phyloP scores from a whole-genome alignment of 106 monocot genomes.

The Xerophyta viscosa region DNA sequence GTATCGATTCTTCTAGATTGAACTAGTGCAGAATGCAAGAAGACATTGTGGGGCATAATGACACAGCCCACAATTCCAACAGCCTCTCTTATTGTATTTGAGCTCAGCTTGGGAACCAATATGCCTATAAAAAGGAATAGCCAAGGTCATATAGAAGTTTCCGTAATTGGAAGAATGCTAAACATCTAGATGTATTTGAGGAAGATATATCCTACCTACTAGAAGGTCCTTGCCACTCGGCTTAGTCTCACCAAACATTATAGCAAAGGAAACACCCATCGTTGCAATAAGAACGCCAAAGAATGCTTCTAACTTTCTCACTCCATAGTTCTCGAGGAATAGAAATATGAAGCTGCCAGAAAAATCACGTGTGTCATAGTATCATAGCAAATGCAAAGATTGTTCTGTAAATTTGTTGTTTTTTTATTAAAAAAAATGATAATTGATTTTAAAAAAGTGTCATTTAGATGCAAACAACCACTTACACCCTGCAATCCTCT shows the following conservation, averaged over 20 bases:
- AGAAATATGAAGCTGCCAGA: constrained; percentile 59
- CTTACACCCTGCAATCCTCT: no score
- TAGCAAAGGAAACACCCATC: constrained; percentile 71
- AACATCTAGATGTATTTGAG: no score
- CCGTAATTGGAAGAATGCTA: neutral
- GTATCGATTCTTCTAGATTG: constrained; percentile 68
- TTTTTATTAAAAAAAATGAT: no score
- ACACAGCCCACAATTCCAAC: constrained; percentile 74
- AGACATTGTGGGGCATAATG: constrained; percentile 92
- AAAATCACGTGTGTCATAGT: neutral
- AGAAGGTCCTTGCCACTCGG: constrained; percentile 62
- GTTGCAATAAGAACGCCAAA: constrained; percentile 69
- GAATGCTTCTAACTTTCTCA: constrained; percentile 78
- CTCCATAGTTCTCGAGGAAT: constrained; percentile 81
- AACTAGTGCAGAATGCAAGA: constrained; percentile 86
- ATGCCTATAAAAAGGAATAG: constrained; percentile 26
- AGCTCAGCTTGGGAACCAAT: constrained; percentile 65
- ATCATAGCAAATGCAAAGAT: neutral
- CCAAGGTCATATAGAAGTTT: no score
- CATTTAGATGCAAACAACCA: no score
- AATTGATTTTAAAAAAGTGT: no score
- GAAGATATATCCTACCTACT: constrained; percentile 37
- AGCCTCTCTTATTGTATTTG: constrained; percentile 71
- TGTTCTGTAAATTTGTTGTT: no score
- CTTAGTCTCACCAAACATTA: constrained; percentile 77